Percentiles rank a stretch among this genome's conserved stretches.
phyloP scores from a whole-genome alignment of 176 grass and related monocot genomes.

The Hordeum marinum region DNA sequence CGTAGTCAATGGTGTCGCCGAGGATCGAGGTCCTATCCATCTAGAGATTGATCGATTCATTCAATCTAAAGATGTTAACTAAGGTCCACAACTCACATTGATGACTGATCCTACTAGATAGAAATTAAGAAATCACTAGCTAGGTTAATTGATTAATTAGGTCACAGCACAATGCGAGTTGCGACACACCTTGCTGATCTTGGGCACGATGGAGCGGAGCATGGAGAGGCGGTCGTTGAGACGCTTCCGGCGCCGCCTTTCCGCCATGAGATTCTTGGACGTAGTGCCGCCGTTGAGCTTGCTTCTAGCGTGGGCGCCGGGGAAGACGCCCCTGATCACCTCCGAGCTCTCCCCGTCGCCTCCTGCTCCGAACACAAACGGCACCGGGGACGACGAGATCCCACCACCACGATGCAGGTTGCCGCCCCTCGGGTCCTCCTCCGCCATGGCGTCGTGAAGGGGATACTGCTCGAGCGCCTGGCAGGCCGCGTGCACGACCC shows the following conservation, averaged over 20 bases:
- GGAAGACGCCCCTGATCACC: background rate
- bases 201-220: slow-evolving; percentile 88
- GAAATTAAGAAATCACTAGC: no score
- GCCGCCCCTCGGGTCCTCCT: slow-evolving; percentile 18
- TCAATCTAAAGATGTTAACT: no score
- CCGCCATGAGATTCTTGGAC: slow-evolving; percentile 88
- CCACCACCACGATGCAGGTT: background rate
- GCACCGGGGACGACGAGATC: slow-evolving; percentile 22
- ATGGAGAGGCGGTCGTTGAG: slow-evolving; percentile 90
- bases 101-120: no score
- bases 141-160: background rate
- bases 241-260: slow-evolving; percentile 71
- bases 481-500: background rate
- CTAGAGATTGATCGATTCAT: slow-evolving; percentile 7
- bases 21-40: slow-evolving; percentile 87
- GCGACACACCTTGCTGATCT: slow-evolving; percentile 53
- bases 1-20: slow-evolving; percentile 81
- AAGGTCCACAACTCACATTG: no score
- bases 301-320: slow-evolving; percentile 23
- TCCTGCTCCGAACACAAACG: slow-evolving; percentile 41
- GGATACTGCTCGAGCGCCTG: background rate
- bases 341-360: background rate
- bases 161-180: background rate
- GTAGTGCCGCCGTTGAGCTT: slow-evolving; percentile 27
- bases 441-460: slow-evolving; percentile 28